Percentiles rank a stretch among this genome's conserved stretches.
Evolutionary conservation across 371 early-diverging fungal species (phyloP).

Genomic region (Saksenaea oblongispora): DNA sequence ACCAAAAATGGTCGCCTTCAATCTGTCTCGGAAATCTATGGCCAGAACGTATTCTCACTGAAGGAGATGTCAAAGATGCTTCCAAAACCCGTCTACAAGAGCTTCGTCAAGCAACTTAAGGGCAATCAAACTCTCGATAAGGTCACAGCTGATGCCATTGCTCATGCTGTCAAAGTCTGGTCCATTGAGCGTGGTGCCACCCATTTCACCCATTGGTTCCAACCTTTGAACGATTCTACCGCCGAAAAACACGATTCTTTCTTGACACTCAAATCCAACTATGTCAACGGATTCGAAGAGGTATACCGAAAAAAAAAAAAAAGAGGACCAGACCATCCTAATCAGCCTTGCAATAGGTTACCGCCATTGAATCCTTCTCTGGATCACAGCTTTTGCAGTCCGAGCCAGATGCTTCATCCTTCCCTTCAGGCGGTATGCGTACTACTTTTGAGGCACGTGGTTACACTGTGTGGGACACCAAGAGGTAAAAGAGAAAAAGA

Average conservation of each 20-base stretch:
- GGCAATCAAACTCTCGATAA: conserved; percentile 90
- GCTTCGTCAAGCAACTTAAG: conserved; percentile 85
- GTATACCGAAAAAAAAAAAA: conserved; percentile 20
- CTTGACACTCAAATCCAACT: conserved; percentile 79
- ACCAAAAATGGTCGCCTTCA: conserved; percentile 66
- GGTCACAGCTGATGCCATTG: conserved; percentile 95
- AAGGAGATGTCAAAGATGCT: conserved; percentile 83
- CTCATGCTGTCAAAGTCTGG: conserved; percentile 97
- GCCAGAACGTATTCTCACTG: conserved; percentile 89
- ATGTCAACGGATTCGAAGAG: conserved; percentile 80
- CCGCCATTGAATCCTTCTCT: conserved; percentile 92
- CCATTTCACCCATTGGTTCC: conserved; percentile 99
- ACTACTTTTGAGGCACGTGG: conserved; percentile 98
- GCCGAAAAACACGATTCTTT: conserved; percentile 99
- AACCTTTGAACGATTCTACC: conserved; percentile 97
- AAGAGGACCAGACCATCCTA: conserved; percentile 2
- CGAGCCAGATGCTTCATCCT: conserved; percentile 99
- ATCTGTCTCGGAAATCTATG: conserved; percentile 88
- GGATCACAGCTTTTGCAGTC: conserved; percentile 96
- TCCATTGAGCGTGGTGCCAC: conserved; percentile 93
- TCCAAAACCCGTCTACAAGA: conserved; percentile 93
- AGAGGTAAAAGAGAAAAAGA: conserved; percentile 42
- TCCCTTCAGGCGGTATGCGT: conserved; percentile 98
- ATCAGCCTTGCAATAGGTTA: conserved; percentile 44
- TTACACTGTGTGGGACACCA: conserved; percentile 98